Percentiles rank a stretch among this genome's conserved stretches.
Evolutionary conservation across 352 stramenopile genomes (phyloP).

Genomic region (Phytophthora ramorum): DNA sequence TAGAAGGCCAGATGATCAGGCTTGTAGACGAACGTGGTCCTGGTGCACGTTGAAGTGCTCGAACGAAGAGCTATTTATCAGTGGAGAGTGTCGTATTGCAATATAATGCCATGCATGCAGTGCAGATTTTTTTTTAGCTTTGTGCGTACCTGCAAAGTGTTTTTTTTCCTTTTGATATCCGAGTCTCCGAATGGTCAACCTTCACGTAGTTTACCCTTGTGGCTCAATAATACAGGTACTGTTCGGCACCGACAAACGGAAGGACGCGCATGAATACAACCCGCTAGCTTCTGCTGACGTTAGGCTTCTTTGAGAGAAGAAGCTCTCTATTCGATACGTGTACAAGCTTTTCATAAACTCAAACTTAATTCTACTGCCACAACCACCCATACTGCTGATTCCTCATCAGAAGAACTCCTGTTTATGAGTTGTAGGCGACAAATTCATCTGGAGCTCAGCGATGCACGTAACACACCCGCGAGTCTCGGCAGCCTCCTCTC

Average conservation of each 20-base stretch:
- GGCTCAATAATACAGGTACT: too few species aligned
- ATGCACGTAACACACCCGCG: slow-evolving; percentile 31
- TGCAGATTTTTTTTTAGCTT: not conserved
- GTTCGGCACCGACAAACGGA: too few species aligned
- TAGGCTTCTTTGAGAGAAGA: too few species aligned
- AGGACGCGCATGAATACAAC: too few species aligned
- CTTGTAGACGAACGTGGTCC: slow-evolving; percentile 13
- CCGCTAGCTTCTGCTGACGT: too few species aligned
- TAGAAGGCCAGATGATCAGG: slow-evolving; percentile 10
- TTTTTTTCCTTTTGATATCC: not conserved
- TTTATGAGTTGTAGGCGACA: slow-evolving; percentile 26
- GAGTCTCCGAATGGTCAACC: too few species aligned
- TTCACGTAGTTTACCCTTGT: too few species aligned
- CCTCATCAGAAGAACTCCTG: not conserved
- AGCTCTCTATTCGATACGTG: too few species aligned
- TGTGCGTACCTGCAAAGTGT: not conserved
- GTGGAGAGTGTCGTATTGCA: slow-evolving; percentile 31
- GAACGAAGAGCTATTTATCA: slow-evolving; percentile 53
- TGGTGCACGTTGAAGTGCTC: slow-evolving; percentile 34
- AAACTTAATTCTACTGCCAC: too few species aligned
- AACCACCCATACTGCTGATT: not conserved
- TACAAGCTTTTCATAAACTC: too few species aligned
- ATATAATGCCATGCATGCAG: slow-evolving; percentile 19
- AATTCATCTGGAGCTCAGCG: slow-evolving; percentile 31
- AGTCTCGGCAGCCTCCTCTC: slow-evolving; percentile 28